A percentile compares a stretch with the other conserved stretches of the same genome.
Conservation (phyloP, 306 rosid species). For the Crotalaria pallida region DNA sequence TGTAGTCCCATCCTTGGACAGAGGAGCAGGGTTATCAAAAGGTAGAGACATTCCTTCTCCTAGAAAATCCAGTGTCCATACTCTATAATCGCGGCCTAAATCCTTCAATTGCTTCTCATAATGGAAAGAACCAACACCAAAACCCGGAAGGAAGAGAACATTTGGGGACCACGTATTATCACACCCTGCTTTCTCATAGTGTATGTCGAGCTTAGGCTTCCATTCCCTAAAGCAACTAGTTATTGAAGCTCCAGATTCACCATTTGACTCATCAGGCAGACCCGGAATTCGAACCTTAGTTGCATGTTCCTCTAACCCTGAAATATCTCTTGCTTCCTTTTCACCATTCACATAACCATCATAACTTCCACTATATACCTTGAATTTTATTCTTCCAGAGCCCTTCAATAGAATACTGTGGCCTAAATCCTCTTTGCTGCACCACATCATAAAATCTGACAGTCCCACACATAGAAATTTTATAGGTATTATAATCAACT, state of each 20-base stretch:
- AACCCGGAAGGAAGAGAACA: conserved; percentile 86
- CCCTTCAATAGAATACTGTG: conserved; percentile 11
- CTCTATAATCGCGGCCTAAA: conserved; percentile 75
- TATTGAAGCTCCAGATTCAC: conserved; percentile 52
- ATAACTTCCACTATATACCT: conserved; percentile 43
- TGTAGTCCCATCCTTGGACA: conserved; percentile 31
- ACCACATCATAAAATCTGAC: conserved; percentile 22
- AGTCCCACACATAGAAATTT: conserved; percentile 25
- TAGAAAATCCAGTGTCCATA: conserved; percentile 88
- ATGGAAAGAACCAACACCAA: conserved; percentile 96
- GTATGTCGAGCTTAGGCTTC: conserved; percentile 82
- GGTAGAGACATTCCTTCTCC: conserved; percentile 97
- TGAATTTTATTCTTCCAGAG: conserved; percentile 24
- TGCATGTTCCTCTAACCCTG: conserved; percentile 36
- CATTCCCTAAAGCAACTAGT: conserved; percentile 82
- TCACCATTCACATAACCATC: conserved; percentile 69
- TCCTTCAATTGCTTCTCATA: conserved; percentile 93
- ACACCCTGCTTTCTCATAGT: conserved; percentile 79
- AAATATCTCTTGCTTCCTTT: conserved; percentile 43
- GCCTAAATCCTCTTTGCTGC: conserved; percentile 7
- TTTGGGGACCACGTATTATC: conserved; percentile 56
- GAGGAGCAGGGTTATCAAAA: conserved; percentile 80
- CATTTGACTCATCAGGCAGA: conserved; percentile 60
- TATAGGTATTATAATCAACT: conserved; percentile 18
- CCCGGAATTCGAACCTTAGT: conserved; percentile 63